Base-by-base conservation (phyloP, 495 filamentous ascomycete species). In the Aspergillus homomorphus region DNA sequence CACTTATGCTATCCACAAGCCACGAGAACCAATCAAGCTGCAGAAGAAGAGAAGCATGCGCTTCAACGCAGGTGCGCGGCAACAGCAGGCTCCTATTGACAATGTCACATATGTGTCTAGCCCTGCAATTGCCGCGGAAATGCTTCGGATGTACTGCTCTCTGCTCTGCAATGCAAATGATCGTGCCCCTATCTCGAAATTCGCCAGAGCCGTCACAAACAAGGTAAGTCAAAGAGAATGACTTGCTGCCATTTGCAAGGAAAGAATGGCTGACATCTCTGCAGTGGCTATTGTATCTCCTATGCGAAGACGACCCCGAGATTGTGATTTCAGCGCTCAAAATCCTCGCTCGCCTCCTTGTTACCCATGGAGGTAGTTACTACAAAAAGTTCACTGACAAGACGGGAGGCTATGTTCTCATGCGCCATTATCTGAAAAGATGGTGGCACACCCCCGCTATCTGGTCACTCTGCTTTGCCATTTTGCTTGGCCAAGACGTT, bases 121-220 rank as follows among this genome's bases (percentile, higher is more conserved):
- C 51, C 54, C 64, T 60, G 80, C 91, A 51, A 73, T 96, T 45
- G 92, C 90, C 9, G 77, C 86, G 41, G 84, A 83, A 58, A 82
- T 97, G 54, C 74, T 98, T 43, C 85, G 87, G 59, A 83, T 97
- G 76, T 95, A 95, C 64, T 77, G 88, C n/a, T 77, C 88, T 30
- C 72, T 96, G 2, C 77, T 98, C n/a, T 96, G 90, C 63, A 84
- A 89, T 53, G 82, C 84, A 61, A 77, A 78, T 42, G 89, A 87
- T 59, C 65, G 67, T 14, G 70, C 76, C 15, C 86, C 87, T 38
- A 85, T 96, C 52, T 84, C 84, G 65, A 93, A 89, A 64, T 98
- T 98, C 75, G 91, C 93, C 16, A 90, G 87, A 73, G 94, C 92
- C 1, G 93, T 98, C 3, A 97, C 95, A 24, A 96, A 93, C 62